Base-by-base conservation (phyloP, 805 yeast genomes). In the Saturnispora saitoi region DNA sequence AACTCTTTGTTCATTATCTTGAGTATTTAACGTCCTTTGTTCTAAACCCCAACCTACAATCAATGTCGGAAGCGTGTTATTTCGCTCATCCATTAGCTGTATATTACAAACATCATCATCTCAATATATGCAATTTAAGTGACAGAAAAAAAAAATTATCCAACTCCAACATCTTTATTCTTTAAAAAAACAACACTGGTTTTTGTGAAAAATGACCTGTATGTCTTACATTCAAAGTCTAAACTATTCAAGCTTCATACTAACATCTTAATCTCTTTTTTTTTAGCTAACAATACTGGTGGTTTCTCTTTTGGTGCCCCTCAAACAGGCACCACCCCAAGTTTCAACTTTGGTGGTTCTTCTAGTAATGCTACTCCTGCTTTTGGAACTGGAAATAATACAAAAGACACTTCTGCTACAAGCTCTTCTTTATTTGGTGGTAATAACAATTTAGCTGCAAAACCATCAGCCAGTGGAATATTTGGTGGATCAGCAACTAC, bases 1-100 rank as follows among this genome's bases (percentile, higher is more conserved):
- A 10, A 58, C 58, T 34, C 54, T 54, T 41, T 62, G 63, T 47
- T 63, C 67, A 49, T 63, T 63, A 43, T 63, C 66, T 31, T 61
- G 56, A 12, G 57, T 55, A 39, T 62, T 58, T 20, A 55, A 14
- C 4, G 47, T 51, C 22, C 64, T 43, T 6, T 55, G 37, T 24
- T 34, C 26, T 3, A 42, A 19, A 24, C 36, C 45, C 45, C 43
- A 34, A 10, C 45, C 45, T 22, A 15, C 20, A 19, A 42, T 42
- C 39, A 47, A 31, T 22, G 45, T 42, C 19, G 48, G 52, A 22
- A 48, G 36, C 31, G 40, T 14, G 10, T 38, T 11, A 14, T 22
- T 20, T 37, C 41, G 41, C 41, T 22, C 41, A 20, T 37, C 41
- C 41, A 37, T 37, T 24, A 22, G 26, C 12, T n/a, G 10, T 20